A percentile compares a stretch with the other conserved stretches of the same genome.
These are phyloP conservation scores for Coemansia interrupta DNA, from an alignment of 192 early-diverging fungal species.

Conservation along the genomic window DNA sequence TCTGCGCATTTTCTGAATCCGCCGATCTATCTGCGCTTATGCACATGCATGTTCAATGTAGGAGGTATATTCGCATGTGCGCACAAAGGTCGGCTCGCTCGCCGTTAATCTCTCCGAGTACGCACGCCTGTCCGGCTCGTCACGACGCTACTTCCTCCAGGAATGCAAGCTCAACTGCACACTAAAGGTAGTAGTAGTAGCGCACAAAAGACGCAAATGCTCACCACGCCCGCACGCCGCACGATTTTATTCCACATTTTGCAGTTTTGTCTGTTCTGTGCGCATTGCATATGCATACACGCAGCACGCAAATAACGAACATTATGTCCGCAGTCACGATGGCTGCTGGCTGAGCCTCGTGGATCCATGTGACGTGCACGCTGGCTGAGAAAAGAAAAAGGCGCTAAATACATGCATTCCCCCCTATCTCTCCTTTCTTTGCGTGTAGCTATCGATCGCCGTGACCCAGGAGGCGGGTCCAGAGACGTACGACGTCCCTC, in stretches of 20 bases:
- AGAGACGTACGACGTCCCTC: slow-evolving; percentile 26
- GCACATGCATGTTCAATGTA: slow-evolving; percentile 17
- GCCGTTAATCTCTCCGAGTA: slow-evolving; percentile 79
- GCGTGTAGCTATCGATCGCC: slow-evolving; percentile 41
- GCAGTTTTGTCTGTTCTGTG: too few species aligned
- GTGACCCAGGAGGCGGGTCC: slow-evolving; percentile 36
- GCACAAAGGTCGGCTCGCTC: slow-evolving; percentile 58
- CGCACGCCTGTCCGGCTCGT: slow-evolving; percentile 55
- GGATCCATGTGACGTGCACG: too few species aligned
- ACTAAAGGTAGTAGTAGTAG: slow-evolving; percentile 57
- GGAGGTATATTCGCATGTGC: slow-evolving; percentile 50
- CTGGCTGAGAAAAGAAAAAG: too few species aligned
- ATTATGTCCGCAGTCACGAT: too few species aligned
- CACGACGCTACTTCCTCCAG: slow-evolving; percentile 60
- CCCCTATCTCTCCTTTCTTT: neutral
- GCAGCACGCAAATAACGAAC: too few species aligned
- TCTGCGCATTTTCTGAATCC: slow-evolving; percentile 4
- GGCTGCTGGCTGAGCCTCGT: too few species aligned
- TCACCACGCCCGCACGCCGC: too few species aligned
- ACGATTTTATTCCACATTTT: too few species aligned
- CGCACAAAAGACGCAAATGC: neutral
- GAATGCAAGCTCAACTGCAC: slow-evolving; percentile 78
- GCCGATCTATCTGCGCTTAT: neutral
- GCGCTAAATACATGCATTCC: too few species aligned
- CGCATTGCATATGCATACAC: too few species aligned